A percentile compares a stretch with the other conserved stretches of the same genome.
Evolutionary conservation across 2,329 filamentous ascomycete species (phyloP).

Genomic region (Sporothrix pallida): DNA sequence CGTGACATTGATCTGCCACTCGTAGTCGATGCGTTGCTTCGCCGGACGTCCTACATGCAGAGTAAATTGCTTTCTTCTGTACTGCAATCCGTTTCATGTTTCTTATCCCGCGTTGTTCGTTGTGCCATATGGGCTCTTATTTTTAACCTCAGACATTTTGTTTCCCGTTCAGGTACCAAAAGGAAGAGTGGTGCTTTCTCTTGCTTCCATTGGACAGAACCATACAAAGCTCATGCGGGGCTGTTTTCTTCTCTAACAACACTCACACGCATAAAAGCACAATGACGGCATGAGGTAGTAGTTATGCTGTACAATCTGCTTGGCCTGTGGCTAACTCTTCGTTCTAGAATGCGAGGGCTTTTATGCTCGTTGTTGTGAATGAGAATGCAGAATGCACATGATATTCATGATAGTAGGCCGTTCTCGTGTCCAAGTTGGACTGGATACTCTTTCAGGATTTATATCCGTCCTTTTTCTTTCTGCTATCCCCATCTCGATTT

Average conservation of each 20-base stretch:
- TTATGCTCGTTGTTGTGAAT: background rate
- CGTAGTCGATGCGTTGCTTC: too few relatives aligned
- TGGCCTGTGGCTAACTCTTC: background rate
- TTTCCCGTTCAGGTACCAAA: slow-evolving; percentile 3
- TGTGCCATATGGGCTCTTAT: too few relatives aligned
- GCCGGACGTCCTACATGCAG: too few relatives aligned
- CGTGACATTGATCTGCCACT: too few relatives aligned
- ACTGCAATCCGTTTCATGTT: too few relatives aligned
- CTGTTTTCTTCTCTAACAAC: background rate
- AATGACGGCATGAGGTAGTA: slow-evolving; percentile 23
- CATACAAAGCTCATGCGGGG: slow-evolving; percentile 4
- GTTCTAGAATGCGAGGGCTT: background rate
- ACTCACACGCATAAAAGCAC: slow-evolving; percentile 1
- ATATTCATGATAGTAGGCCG: too few relatives aligned
- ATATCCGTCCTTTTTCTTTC: background rate
- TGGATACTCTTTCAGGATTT: background rate
- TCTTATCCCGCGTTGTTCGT: too few relatives aligned
- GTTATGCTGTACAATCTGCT: background rate
- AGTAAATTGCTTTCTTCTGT: too few relatives aligned
- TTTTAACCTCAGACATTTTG: too few relatives aligned
- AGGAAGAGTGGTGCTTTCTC: slow-evolving; percentile 4
- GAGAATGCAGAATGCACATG: too few relatives aligned
- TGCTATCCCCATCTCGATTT: background rate
- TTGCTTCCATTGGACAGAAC: slow-evolving; percentile 5
- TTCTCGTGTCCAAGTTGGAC: background rate